These are phyloP conservation scores for Ceratobasidium sp. DNA, from an alignment of 1,284 basidiomycete genomes.

Conservation along the genomic window DNA sequence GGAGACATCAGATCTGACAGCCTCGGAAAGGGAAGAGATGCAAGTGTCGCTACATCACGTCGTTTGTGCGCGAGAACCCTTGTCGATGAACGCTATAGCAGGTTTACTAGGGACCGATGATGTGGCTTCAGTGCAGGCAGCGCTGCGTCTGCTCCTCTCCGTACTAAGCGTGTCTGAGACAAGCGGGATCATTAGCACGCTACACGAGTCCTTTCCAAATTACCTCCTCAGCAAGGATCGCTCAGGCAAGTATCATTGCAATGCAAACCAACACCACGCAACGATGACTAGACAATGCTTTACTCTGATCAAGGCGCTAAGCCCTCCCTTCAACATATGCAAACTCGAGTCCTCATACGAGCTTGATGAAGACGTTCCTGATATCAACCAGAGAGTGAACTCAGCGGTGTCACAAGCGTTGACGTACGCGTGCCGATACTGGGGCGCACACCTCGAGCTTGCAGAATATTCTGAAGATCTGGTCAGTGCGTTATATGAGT, in stretches of 20 bases:
- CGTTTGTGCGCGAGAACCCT: slow-evolving; percentile 3
- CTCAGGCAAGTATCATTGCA: background rate
- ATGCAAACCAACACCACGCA: background rate
- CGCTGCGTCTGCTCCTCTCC: slow-evolving; percentile 14
- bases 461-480: background rate
- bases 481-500: background rate
- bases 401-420: background rate
- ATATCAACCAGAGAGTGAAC: background rate
- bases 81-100: background rate
- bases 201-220: slow-evolving; percentile 21
- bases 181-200: background rate
- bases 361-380: background rate
- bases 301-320: background rate
- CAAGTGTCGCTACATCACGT: background rate
- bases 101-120: background rate
- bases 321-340: slow-evolving; percentile 18
- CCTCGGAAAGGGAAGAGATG: background rate
- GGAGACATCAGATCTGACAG: background rate
- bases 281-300: slow-evolving; percentile 1
- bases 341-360: slow-evolving; percentile 8
- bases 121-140: background rate
- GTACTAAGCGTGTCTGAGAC: slow-evolving; percentile 4
- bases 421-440: slow-evolving; percentile 19
- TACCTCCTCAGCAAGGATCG: background rate
- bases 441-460: background rate